phyloP scores from a whole-genome alignment of 192 early-diverging fungal genomes.

The Gonapodya prolifera region DNA sequence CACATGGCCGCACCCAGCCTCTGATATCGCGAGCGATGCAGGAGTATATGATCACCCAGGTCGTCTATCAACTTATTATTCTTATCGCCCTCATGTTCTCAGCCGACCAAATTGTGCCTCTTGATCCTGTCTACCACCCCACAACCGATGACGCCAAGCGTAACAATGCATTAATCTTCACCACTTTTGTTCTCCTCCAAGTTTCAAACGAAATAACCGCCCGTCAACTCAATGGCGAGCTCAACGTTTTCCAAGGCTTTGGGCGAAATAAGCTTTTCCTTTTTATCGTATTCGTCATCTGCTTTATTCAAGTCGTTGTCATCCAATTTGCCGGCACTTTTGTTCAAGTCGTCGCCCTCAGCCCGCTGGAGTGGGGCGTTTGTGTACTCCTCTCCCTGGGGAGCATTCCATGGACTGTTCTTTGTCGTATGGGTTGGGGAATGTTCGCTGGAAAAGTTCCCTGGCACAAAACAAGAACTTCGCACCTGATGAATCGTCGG shows the following conservation, averaged over 20 bases:
- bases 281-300: slow-evolving; percentile 25
- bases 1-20: slow-evolving; percentile 29
- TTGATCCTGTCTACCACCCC: neutral
- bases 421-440: neutral
- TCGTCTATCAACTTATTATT: slow-evolving; percentile 30
- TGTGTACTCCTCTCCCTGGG: neutral
- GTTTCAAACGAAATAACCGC: slow-evolving; percentile 82
- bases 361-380: neutral
- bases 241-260: slow-evolving; percentile 35
- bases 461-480: neutral
- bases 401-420: neutral
- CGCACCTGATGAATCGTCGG: neutral
- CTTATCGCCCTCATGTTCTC: slow-evolving; percentile 26
- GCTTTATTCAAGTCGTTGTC: slow-evolving; percentile 30
- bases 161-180: slow-evolving; percentile 58
- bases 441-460: neutral
- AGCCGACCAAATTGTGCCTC: neutral
- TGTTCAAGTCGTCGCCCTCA: slow-evolving; percentile 19
- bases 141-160: neutral
- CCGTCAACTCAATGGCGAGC: slow-evolving; percentile 40
- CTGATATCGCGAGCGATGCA: slow-evolving; percentile 30
- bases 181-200: slow-evolving; percentile 83
- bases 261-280: slow-evolving; percentile 35
- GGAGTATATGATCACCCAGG: slow-evolving; percentile 32
- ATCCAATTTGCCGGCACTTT: slow-evolving; percentile 22